Evolutionary conservation across 495 filamentous ascomycete species (phyloP), one percentile per base, ranked within the genome.

Genomic region (Lasiosphaeria miniovina): DNA sequence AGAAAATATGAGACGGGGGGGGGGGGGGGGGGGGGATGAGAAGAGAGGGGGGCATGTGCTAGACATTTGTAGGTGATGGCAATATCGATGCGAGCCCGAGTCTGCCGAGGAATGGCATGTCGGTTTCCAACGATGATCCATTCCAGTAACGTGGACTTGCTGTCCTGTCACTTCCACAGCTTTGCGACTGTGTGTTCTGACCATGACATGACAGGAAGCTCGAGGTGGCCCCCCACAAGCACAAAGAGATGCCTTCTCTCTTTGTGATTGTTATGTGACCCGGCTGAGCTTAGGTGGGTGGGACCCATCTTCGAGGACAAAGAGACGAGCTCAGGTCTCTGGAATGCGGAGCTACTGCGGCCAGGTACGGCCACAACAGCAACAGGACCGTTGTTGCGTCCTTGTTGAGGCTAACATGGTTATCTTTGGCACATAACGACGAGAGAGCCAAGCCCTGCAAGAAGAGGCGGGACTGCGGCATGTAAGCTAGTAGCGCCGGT

Each of bases 41-140:
- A 51, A 57, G 52, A 52, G 54, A 40, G 52, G 59, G 33, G 36
- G 61, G 51, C 41, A 55, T 53, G 52, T 67, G 49, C 67, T 52
- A 68, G 67, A 71, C 67, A 71, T 69, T 65, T 71, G 68, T 69
- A 69, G 43, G 46, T 49, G 55, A 50, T 17, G 8, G 38, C 55
- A 43, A 55, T 56, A 49, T 61, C 50, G 31, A 60, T 55, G 49
- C 55, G 58, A 38, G 59, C 35, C 56, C 55, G 49, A 38, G 4
- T 38, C 40, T 17, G 52, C 49, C 57, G 36, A 55, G 58, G 65
- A 67, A 70, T 65, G 65, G 52, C 52, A 54, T 46, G 51, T 48
- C 38, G 38, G 31, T 43, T 38, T 36, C 52, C 53, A 43, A 60
- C 50, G 52, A 54, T 54, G 55, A 58, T 48, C 58, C 67, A 70